Percentiles rank a stretch among this genome's conserved stretches.
These are phyloP conservation scores for Amaranthus palmeri DNA, from an alignment of 148 eudicot genomes.

Conservation along the genomic window DNA sequence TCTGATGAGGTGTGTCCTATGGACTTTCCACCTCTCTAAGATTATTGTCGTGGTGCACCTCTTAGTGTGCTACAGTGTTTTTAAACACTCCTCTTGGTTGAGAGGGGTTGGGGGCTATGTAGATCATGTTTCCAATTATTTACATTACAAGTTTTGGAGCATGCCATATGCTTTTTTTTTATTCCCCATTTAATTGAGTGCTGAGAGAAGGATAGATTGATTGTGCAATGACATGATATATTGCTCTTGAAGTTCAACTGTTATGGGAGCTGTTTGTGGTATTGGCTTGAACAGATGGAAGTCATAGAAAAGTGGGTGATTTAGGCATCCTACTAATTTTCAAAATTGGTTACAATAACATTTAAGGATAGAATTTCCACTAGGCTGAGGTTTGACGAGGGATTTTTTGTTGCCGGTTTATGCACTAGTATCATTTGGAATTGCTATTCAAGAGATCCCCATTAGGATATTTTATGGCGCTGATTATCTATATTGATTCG, in stretches of 20 bases:
- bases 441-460: neutral
- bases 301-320: neutral
- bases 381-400: neutral
- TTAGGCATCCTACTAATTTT: no score
- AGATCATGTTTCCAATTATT: neutral
- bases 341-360: neutral
- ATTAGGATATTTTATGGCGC: neutral
- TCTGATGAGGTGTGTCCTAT: no score
- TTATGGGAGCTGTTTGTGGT: neutral
- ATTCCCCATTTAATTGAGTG: neutral
- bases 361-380: neutral
- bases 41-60: no score
- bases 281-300: neutral
- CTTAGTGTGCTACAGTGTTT: no score
- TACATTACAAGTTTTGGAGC: neutral
- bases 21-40: no score
- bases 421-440: neutral
- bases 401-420: neutral
- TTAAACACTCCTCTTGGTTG: neutral
- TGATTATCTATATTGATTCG: conserved; percentile 1
- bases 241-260: no score
- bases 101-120: neutral
- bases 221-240: no score
- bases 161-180: neutral
- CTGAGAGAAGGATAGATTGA: neutral